Evolutionary conservation across 116 monocot genomes (phyloP).

Genomic region (Thalassia testudinum): DNA sequence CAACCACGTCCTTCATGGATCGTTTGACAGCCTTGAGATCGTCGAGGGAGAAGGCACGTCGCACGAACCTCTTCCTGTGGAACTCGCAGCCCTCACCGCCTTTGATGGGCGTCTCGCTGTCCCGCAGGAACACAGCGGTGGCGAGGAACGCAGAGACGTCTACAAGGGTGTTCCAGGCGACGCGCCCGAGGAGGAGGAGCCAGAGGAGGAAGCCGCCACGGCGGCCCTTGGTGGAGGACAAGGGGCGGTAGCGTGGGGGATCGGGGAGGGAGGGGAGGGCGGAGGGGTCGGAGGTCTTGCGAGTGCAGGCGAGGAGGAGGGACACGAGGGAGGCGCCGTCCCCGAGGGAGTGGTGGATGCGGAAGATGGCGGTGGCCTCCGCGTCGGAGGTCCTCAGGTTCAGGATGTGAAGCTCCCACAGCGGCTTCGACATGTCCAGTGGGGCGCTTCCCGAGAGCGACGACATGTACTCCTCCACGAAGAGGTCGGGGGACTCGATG

Average conservation of each 20-base stretch:
- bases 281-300: conserved; percentile 37
- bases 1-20: not conserved
- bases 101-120: conserved; percentile 57
- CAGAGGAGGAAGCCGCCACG: not conserved
- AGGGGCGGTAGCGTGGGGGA: not conserved
- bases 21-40: conserved; percentile 56
- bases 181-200: conserved; percentile 3
- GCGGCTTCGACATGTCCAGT: conserved; percentile 40
- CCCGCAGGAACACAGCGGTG: conserved; percentile 33
- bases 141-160: conserved; percentile 25
- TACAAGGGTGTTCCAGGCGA: conserved; percentile 34
- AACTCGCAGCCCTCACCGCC: conserved; percentile 32
- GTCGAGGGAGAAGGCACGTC: conserved; percentile 33
- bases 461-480: conserved; percentile 59
- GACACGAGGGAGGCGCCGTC: conserved; percentile 81
- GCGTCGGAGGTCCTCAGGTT: conserved; percentile 60
- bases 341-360: conserved; percentile 84
- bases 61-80: conserved; percentile 45
- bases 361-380: conserved; percentile 31
- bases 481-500: conserved; percentile 14
- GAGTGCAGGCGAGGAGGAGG: conserved; percentile 80
- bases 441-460: conserved; percentile 15
- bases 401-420: conserved; percentile 91
- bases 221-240: not conserved
- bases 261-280: conserved; percentile 32